Conservation (phyloP, 2,329 filamentous ascomycete species). For the Apiospora pterosperma region DNA sequence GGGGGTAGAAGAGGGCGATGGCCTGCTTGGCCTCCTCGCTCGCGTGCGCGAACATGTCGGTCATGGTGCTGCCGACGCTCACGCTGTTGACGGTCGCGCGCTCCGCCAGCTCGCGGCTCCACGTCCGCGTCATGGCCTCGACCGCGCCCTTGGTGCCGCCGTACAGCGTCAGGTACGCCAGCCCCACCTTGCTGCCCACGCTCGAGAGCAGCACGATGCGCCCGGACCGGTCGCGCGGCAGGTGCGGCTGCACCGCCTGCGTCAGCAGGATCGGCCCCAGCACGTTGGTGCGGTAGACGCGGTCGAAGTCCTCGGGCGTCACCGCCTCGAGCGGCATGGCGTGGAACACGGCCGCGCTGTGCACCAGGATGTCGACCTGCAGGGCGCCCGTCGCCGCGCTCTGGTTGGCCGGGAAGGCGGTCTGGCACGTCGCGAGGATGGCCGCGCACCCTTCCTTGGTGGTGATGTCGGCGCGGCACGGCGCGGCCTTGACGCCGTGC, state of each 20-base stretch:
- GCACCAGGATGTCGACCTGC: conserved; percentile 53
- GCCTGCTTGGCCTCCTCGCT: conserved; percentile 47
- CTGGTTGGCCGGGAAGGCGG: conserved; percentile 31
- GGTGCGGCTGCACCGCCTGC: conserved; percentile 49
- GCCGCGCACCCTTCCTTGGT: conserved; percentile 50
- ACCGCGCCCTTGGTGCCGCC: conserved; percentile 61
- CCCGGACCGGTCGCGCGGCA: conserved; percentile 53
- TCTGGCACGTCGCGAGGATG: conserved; percentile 47
- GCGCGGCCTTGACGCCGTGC: conserved; percentile 46
- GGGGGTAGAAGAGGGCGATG: conserved; percentile 31
- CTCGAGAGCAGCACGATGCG: conserved; percentile 55
- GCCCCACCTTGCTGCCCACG: conserved; percentile 50
- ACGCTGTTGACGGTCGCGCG: conserved; percentile 59
- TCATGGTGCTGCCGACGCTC: conserved; percentile 45
- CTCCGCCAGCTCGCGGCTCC: conserved; percentile 58
- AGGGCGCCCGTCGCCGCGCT: conserved; percentile 42
- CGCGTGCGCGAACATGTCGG: conserved; percentile 53
- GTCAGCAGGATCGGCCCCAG: conserved; percentile 52
- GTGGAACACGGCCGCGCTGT: conserved; percentile 53
- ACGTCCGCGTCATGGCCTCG: conserved; percentile 62
- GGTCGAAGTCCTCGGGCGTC: conserved; percentile 47
- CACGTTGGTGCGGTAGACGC: conserved; percentile 56
- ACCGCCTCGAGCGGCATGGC: conserved; percentile 44
- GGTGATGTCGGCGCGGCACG: conserved; percentile 61
- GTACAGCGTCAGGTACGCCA: conserved; percentile 44